Percentiles rank a stretch among this genome's conserved stretches.
phyloP scores from a whole-genome alignment of 257 asterid genomes.

The Lycium ferocissimum region DNA sequence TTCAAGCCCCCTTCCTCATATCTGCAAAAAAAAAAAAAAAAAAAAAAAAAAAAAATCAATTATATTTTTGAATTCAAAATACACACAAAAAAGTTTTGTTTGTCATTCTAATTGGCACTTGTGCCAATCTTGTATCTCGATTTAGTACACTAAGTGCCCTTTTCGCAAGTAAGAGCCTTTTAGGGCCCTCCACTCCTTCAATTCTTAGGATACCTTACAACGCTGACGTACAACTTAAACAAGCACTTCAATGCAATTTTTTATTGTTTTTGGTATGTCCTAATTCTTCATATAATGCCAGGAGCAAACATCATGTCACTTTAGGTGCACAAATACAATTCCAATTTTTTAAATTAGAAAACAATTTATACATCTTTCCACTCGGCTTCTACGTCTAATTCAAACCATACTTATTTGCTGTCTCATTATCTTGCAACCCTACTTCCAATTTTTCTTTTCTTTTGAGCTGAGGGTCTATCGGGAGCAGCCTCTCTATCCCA shows the following conservation, averaged over 20 bases:
- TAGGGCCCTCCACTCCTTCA: background rate
- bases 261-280: constrained; percentile 13
- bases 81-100: background rate
- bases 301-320: background rate
- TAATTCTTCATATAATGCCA: background rate
- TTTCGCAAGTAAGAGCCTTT: background rate
- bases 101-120: constrained; percentile 23
- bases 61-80: background rate
- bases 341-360: background rate
- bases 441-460: too few relatives aligned
- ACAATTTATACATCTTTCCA: constrained; percentile 1
- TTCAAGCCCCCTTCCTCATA: constrained; percentile 29
- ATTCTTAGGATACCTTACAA: constrained; percentile 11
- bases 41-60: background rate
- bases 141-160: background rate
- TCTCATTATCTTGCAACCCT: background rate
- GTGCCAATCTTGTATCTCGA: constrained; percentile 20
- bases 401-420: background rate
- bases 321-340: background rate
- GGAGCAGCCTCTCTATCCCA: too few relatives aligned
- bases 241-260: constrained; percentile 14
- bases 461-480: too few relatives aligned
- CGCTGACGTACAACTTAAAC: background rate
- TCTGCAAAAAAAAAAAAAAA: background rate
- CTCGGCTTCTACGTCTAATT: background rate